A percentile compares a stretch with the other conserved stretches of the same genome.
phyloP scores from a whole-genome alignment of 768 basidiomycete genomes.

The Tulasnella sp. region DNA sequence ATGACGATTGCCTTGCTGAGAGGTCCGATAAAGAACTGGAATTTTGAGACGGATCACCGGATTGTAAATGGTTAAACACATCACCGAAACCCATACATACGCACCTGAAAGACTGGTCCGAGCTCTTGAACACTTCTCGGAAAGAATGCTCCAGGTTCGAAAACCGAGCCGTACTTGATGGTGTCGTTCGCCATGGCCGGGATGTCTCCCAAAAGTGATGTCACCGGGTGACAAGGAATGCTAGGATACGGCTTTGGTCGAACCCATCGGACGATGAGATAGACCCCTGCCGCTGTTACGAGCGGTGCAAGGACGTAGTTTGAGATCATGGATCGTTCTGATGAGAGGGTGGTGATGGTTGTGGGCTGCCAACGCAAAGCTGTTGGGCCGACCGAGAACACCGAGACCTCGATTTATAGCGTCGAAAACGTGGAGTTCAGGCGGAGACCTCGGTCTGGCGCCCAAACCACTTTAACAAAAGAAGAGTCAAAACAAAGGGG shows the following conservation, averaged over 20 bases:
- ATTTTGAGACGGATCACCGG: background rate
- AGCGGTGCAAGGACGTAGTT: background rate
- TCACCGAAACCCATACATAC: background rate
- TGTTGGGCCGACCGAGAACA: too few species aligned
- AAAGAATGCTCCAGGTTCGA: background rate
- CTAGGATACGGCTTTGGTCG: background rate
- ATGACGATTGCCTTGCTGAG: conserved; percentile 1
- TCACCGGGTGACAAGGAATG: background rate
- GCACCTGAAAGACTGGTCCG: conserved; percentile 1
- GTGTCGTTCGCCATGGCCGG: background rate
- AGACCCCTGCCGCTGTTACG: background rate
- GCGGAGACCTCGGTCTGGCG: background rate
- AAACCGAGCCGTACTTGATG: background rate
- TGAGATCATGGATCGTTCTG: background rate
- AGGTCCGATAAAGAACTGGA: conserved; percentile 8
- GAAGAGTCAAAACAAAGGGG: background rate
- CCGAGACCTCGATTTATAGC: too few species aligned
- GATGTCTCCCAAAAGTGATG: conserved; percentile 7
- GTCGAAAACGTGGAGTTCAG: background rate
- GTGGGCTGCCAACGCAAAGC: background rate
- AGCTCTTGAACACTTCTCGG: background rate
- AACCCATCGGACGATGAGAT: background rate
- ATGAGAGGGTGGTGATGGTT: background rate
- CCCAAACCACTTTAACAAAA: background rate
- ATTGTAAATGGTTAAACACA: background rate